Evolutionary conservation across 108 stramenopile species (phyloP).

Genomic region (Skeletonema marinoi): DNA sequence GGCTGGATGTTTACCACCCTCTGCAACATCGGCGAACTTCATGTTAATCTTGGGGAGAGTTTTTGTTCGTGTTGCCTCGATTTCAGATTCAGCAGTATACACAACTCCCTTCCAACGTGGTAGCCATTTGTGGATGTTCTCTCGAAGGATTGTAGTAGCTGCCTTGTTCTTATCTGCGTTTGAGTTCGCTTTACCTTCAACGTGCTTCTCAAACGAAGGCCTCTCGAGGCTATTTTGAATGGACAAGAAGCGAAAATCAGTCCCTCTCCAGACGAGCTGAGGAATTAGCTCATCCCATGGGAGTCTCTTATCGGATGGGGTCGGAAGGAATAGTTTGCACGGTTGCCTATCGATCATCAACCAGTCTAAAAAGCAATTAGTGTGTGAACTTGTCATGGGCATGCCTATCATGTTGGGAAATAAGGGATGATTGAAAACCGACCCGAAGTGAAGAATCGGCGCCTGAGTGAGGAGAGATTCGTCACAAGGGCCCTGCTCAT

Average conservation of each 20-base stretch:
- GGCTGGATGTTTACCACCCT: not conserved
- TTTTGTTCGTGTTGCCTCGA: not conserved
- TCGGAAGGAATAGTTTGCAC: not conserved
- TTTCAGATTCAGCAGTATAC: not conserved
- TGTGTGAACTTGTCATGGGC: not conserved
- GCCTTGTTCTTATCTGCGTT: not conserved
- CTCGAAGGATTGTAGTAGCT: not conserved
- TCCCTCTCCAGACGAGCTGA: constrained; percentile 38
- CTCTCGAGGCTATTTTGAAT: not conserved
- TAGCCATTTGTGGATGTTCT: not conserved
- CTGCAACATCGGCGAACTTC: not conserved
- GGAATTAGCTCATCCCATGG: constrained; percentile 22
- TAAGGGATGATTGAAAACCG: not conserved
- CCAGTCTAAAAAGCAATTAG: not conserved
- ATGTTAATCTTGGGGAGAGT: not conserved
- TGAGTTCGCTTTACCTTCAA: not conserved
- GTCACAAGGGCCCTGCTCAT: constrained; percentile 4
- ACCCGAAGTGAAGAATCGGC: not conserved
- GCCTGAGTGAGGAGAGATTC: not conserved
- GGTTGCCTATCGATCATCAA: not conserved
- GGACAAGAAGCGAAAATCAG: constrained; percentile 26
- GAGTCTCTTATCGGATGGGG: not conserved
- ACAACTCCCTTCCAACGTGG: constrained; percentile 5
- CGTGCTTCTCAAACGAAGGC: not conserved
- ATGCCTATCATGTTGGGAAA: constrained; percentile 2